Evolutionary conservation across 345 rosid species (phyloP), one percentile per base, ranked within the genome.

Genomic region (Iberis pinnata): DNA sequence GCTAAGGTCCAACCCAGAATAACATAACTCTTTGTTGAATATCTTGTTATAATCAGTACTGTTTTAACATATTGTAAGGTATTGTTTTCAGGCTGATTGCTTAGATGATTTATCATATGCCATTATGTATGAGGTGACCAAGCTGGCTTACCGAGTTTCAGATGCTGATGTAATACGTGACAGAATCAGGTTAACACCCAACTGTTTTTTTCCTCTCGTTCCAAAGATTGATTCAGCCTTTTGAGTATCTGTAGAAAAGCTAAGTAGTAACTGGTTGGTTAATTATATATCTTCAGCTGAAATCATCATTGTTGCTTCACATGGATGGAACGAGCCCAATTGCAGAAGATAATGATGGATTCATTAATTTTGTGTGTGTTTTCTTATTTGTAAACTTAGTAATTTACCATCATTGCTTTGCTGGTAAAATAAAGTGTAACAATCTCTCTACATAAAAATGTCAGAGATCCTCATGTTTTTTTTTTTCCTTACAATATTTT

Each of bases 81-180:
- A 22, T 5, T 2, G 11, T 29, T 27, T 48, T 2, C 53, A 68
- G 67, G 31, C 73, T 6, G 73, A 88, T 69, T 74, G 85, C 68
- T 75, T 88, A 66, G 94, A 83, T 75, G 99, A 93, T 75, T 78
- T 93, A 68, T 83, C 92, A 35, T 86, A 81, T 76, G 97, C 95
- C 50, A 93, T 93, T 32, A 93, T 88, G 99, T 20, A 82, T n/a
- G 95, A 86, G 78, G 75, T 73, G 17, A 57, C 96, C 55, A 88
- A 93, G 78, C 63, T 93, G 60, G 79, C 80, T 45, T 84, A 79
- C 70, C 89, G 88, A 43, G 99, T 88, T 70, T 86, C 99, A 35
- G 99, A 93, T 45, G 88, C 71, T 75, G 99, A 86, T 79, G 97
- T 93, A 27, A 81, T 71, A 8, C 95, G 99, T 53, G 99, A 26